Base-by-base conservation (phyloP, 106 monocot species). In the Alisma plantagoaquatica region DNA sequence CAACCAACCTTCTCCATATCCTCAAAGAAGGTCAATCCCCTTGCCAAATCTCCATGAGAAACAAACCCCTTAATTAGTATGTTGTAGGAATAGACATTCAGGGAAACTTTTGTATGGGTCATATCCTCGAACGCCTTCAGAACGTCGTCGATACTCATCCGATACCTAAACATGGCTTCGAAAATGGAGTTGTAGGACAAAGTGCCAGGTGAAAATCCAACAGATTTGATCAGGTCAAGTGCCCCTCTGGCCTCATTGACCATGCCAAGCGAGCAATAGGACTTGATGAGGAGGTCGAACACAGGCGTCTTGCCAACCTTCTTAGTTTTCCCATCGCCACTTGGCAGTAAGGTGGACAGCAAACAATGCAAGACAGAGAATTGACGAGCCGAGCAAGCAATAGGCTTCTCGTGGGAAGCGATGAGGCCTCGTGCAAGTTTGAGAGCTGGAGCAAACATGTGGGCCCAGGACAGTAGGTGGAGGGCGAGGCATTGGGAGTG, bases 121-220 rank as follows among this genome's bases (percentile, higher is more conserved):
- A 92, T 82, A 2, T 67, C 57, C 20, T 53, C 41, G 31, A 63
- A 68, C 61, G 86, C 65, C 4, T 65, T 38, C 1, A 53, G 38
- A 32, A 70, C 51, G 25, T 68, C 38, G 2, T 12, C 1, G 15
- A 53, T 22, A 31, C 14, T 27, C 2, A 3, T 20, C 22, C 24
- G 10, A 23, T 51, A 41, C 49, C 64, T 71, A 63, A 85, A 70
- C 71, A 92, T 69, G 30, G 82, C 72, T 28, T 80, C 74, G 26
- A 87, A 53, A 46, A 92, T 60, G 31, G 83, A 82, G 49, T 92
- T 92, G 62, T 83, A 86, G 30, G 92, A 57, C 41, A 83, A 44
- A 2, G 73, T 11, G 16, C 77, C 52, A 2, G 76, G 77, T 33
- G 63, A 42, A 21, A 83, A 65, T 19, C 86, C 92, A 10, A 41